Conservation (phyloP, 768 basidiomycete species). For the Calvatia gigantea region DNA sequence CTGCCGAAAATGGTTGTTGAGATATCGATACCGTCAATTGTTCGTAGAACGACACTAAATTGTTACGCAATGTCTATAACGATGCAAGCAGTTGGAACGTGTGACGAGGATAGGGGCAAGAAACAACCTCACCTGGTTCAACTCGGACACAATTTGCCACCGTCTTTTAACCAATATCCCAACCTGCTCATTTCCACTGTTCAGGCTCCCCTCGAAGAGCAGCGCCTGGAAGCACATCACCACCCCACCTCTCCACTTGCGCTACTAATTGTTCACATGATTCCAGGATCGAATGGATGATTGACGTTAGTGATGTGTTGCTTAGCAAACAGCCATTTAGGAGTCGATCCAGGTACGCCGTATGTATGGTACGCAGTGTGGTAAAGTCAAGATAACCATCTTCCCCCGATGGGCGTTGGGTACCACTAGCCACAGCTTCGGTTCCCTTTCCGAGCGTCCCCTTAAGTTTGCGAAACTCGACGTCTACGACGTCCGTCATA, state of each 20-base stretch:
- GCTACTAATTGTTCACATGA: constrained; percentile 86
- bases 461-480: constrained; percentile 74
- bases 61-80: constrained; percentile 58
- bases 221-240: constrained; percentile 84
- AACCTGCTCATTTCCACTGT: constrained; percentile 52
- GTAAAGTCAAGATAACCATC: constrained; percentile 73
- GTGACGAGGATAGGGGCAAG: neutral
- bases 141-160: constrained; percentile 63
- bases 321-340: constrained; percentile 77
- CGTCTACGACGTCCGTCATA: constrained; percentile 87
- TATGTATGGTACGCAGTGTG: constrained; percentile 78
- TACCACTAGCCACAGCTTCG: constrained; percentile 10
- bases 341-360: constrained; percentile 75
- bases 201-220: constrained; percentile 75
- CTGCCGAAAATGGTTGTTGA: constrained; percentile 61
- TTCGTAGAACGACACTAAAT: constrained; percentile 77
- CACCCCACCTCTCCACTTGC: constrained; percentile 89
- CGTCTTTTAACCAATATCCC: constrained; percentile 75
- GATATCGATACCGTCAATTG: constrained; percentile 74
- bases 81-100: neutral
- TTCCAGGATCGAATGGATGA: constrained; percentile 72
- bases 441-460: constrained; percentile 40
- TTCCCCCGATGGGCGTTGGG: constrained; percentile 15
- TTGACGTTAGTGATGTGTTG: constrained; percentile 56
- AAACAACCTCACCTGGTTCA: constrained; percentile 64